These are phyloP conservation scores for Pseudogymnoascus sp. DNA, from an alignment of 2,329 filamentous ascomycete genomes.

Conservation along the genomic window DNA sequence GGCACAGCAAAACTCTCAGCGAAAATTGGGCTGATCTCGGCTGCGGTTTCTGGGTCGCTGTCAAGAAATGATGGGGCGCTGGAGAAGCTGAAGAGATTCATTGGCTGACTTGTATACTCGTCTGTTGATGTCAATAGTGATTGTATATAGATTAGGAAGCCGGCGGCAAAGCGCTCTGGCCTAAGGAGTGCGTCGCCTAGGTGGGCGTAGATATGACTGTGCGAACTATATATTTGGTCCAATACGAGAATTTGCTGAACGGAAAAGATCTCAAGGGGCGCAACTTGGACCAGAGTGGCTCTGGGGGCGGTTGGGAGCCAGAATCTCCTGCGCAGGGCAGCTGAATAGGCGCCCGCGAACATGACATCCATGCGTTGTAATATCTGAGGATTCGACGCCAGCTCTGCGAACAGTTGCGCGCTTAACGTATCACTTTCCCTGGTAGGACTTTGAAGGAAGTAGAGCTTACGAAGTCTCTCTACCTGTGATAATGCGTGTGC, in stretches of 20 bases:
- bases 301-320: not conserved
- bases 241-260: not conserved
- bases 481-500: constrained; percentile 8
- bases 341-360: not conserved
- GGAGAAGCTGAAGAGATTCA: constrained; percentile 15
- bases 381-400: not conserved
- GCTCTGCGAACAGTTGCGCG: not conserved
- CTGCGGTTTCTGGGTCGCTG: not conserved
- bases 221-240: not conserved
- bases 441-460: constrained; percentile 14
- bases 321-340: not conserved
- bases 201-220: not conserved
- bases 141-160: not conserved
- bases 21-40: constrained; percentile 13
- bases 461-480: constrained; percentile 11
- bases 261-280: not conserved
- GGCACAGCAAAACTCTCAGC: constrained; percentile 14
- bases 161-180: not conserved
- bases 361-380: not conserved
- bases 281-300: not conserved
- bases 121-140: not conserved
- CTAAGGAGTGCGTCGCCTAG: not conserved
- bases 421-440: not conserved
- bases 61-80: constrained; percentile 13
- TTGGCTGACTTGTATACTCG: constrained; percentile 6